phyloP scores from a whole-genome alignment of 768 basidiomycete genomes.

The Trametes sanguinea region DNA sequence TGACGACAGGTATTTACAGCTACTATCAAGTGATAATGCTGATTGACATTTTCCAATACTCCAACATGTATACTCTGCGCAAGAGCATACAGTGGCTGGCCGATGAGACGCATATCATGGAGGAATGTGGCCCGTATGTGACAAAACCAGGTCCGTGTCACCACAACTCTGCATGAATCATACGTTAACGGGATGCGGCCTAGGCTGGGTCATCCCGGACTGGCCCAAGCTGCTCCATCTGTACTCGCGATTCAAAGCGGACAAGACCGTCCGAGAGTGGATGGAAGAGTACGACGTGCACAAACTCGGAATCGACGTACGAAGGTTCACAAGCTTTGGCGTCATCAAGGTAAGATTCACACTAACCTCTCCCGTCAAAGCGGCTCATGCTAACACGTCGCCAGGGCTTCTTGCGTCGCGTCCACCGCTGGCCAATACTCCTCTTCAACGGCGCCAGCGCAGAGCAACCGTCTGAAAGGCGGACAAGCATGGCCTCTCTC shows the following conservation, averaged over 20 bases:
- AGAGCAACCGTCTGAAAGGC: conserved; percentile 5
- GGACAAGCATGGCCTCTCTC: conserved; percentile 15
- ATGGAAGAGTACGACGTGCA: conserved; percentile 75
- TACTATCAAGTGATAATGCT: conserved; percentile 98
- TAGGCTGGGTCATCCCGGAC: conserved; percentile 65
- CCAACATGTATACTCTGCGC: conserved; percentile 93
- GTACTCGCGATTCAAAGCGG: conserved; percentile 84
- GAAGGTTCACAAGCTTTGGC: conserved; percentile 96
- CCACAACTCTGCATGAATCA: neutral
- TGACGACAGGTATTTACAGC: conserved; percentile 40
- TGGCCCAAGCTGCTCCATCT: conserved; percentile 87
- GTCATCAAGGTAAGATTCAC: conserved; percentile 78
- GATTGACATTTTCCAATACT: conserved; percentile 96
- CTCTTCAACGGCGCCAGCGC: conserved; percentile 31
- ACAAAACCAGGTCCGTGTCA: conserved; percentile 61
- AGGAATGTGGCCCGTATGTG: conserved; percentile 93
- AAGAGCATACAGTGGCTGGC: conserved; percentile 88
- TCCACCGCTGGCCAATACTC: conserved; percentile 91
- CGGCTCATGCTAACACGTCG: neutral
- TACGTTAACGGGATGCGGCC: neutral
- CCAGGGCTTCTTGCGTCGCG: conserved; percentile 87
- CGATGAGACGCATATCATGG: conserved; percentile 77
- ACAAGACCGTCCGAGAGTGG: conserved; percentile 86
- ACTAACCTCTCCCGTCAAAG: neutral
- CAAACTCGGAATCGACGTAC: conserved; percentile 77